Percentiles rank a stretch among this genome's conserved stretches.
phyloP scores from a whole-genome alignment of 2,329 filamentous ascomycete species.

The Elsinoe ampelina region DNA sequence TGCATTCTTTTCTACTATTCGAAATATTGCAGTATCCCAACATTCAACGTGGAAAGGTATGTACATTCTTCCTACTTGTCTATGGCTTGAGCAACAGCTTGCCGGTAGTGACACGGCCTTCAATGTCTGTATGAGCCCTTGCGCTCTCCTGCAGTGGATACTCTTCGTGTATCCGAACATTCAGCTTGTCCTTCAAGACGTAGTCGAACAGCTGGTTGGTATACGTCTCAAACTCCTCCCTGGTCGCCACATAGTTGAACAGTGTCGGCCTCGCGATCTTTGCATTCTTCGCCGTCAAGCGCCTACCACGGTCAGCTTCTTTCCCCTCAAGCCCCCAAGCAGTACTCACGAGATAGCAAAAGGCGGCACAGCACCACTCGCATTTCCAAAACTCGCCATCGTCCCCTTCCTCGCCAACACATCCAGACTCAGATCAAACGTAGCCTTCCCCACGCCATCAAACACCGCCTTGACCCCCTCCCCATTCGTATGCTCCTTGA shows the following conservation, averaged over 20 bases:
- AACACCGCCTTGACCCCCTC: constrained; percentile 69
- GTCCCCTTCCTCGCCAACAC: constrained; percentile 68
- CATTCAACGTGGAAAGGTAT: too few species aligned
- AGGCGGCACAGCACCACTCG: constrained; percentile 68
- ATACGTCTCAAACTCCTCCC: constrained; percentile 64
- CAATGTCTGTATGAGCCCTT: constrained; percentile 67
- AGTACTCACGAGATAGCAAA: constrained; percentile 50
- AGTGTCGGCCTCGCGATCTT: constrained; percentile 67
- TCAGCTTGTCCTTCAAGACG: constrained; percentile 58
- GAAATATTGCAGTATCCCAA: too few species aligned
- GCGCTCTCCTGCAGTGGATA: constrained; percentile 67
- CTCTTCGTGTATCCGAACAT: constrained; percentile 63
- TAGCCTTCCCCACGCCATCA: constrained; percentile 76
- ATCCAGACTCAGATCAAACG: constrained; percentile 70
- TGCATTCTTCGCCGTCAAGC: constrained; percentile 63
- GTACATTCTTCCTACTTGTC: background rate
- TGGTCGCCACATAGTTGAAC: constrained; percentile 58
- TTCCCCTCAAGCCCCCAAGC: constrained; percentile 18
- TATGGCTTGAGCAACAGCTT: constrained; percentile 65
- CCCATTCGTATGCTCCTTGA: constrained; percentile 61
- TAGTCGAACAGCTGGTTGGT: constrained; percentile 63
- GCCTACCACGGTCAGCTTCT: constrained; percentile 24
- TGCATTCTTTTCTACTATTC: too few species aligned
- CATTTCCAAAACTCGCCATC: constrained; percentile 72
- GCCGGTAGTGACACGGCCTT: constrained; percentile 72